Conservation (phyloP, 768 basidiomycete genomes). For the Pleurotus eryngii region DNA sequence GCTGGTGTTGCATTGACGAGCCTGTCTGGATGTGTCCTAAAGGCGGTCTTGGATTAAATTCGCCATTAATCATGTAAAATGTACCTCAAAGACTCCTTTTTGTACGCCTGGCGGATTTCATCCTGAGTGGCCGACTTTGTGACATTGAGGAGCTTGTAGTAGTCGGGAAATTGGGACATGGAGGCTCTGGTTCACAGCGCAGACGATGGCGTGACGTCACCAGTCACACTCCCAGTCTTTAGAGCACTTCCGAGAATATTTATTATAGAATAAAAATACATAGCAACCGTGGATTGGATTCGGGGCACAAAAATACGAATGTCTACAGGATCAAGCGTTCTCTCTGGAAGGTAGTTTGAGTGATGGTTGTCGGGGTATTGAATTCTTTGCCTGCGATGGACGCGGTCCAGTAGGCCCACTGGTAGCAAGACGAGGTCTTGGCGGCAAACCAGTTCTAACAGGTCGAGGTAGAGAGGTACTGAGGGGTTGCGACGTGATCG, state of each 20-base stretch:
- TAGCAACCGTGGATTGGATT: neutral
- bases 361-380: slow-evolving; percentile 16
- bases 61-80: too few species aligned
- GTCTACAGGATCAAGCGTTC: slow-evolving; percentile 37
- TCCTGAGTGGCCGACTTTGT: slow-evolving; percentile 58
- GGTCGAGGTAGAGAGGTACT: neutral
- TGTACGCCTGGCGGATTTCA: slow-evolving; percentile 75
- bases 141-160: slow-evolving; percentile 65
- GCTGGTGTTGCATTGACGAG: slow-evolving; percentile 62
- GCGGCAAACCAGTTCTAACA: slow-evolving; percentile 4
- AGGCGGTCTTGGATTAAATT: slow-evolving; percentile 4
- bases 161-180: slow-evolving; percentile 81
- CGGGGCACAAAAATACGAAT: neutral
- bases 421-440: slow-evolving; percentile 20
- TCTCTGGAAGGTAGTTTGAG: slow-evolving; percentile 28
- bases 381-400: slow-evolving; percentile 13
- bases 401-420: slow-evolving; percentile 28
- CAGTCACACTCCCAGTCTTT: neutral
- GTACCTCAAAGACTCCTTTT: slow-evolving; percentile 69
- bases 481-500: neutral
- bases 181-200: slow-evolving; percentile 13
- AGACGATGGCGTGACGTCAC: slow-evolving; percentile 12
- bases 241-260: neutral
- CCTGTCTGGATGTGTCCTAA: slow-evolving; percentile 87
- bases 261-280: slow-evolving; percentile 9